A percentile compares a stretch with the other conserved stretches of the same genome.
Evolutionary conservation across 352 stramenopile species (phyloP).

Genomic region (Lagenidium giganteum): DNA sequence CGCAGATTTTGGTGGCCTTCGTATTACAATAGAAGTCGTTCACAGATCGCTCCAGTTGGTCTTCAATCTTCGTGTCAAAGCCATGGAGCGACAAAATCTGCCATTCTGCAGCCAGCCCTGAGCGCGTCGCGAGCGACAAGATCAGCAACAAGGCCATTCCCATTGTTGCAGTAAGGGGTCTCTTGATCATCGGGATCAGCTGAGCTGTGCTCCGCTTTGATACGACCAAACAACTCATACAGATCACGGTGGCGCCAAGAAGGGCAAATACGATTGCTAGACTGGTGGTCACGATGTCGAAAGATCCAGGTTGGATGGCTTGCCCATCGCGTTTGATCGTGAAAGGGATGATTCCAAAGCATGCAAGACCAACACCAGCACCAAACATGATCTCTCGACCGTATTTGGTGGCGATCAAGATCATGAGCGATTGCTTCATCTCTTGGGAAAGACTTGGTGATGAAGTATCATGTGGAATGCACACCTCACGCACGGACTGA

Average conservation of each 20-base stretch:
- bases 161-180: no score
- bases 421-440: no score
- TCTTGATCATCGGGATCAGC: no score
- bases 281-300: no score
- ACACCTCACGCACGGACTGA: no score
- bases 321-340: not conserved
- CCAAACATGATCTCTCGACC: conserved; percentile 26
- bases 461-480: no score
- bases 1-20: conserved; percentile 8
- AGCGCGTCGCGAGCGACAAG: no score
- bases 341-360: conserved; percentile 25
- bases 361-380: conserved; percentile 19
- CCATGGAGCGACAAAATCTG: conserved; percentile 12
- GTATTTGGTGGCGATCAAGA: no score
- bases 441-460: no score
- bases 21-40: conserved; percentile 18
- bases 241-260: conserved; percentile 11
- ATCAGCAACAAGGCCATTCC: no score
- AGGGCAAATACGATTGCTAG: conserved; percentile 16
- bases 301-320: not conserved
- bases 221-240: conserved; percentile 20
- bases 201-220: conserved; percentile 12
- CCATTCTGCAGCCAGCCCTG: conserved; percentile 5
- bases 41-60: conserved; percentile 8
- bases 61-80: conserved; percentile 3